A percentile compares a stretch with the other conserved stretches of the same genome.
These are phyloP conservation scores for Gaeumannomyces tritici DNA, from an alignment of 2,329 filamentous ascomycete species.

Conservation along the genomic window DNA sequence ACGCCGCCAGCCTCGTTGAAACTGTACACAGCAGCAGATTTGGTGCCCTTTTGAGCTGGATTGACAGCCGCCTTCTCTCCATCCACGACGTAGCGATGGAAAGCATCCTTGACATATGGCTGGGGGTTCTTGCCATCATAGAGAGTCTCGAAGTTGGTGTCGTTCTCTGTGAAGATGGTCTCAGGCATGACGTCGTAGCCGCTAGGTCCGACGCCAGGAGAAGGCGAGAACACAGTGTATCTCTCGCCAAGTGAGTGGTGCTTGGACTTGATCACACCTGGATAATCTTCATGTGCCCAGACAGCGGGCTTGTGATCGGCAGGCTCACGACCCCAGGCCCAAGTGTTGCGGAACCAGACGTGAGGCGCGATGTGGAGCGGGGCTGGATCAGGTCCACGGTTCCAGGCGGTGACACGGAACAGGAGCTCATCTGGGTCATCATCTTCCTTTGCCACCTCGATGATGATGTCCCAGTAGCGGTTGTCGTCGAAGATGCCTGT, in stretches of 20 bases:
- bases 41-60: slow-evolving; percentile 71
- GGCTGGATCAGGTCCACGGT: slow-evolving; percentile 81
- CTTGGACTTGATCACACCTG: slow-evolving; percentile 62
- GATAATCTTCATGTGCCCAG: slow-evolving; percentile 50
- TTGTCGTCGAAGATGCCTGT: slow-evolving; percentile 83
- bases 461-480: slow-evolving; percentile 93
- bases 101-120: slow-evolving; percentile 88
- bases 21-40: slow-evolving; percentile 82
- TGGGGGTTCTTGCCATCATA: slow-evolving; percentile 72
- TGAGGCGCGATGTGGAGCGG: slow-evolving; percentile 91
- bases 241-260: slow-evolving; percentile 75
- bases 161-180: slow-evolving; percentile 89
- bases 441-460: slow-evolving; percentile 91
- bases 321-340: slow-evolving; percentile 82
- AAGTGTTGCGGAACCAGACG: slow-evolving; percentile 95
- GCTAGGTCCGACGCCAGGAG: slow-evolving; percentile 70
- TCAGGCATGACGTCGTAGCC: slow-evolving; percentile 78
- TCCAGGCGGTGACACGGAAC: slow-evolving; percentile 94
- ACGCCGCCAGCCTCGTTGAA: slow-evolving; percentile 89
- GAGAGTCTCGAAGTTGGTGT: slow-evolving; percentile 73
- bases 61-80: slow-evolving; percentile 75
- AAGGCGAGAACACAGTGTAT: slow-evolving; percentile 79
- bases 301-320: slow-evolving; percentile 74
- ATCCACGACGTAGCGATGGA: slow-evolving; percentile 80
- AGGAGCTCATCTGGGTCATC: slow-evolving; percentile 84